Percentiles rank a stretch among this genome's conserved stretches.
These are phyloP conservation scores for Antrodiella citrinella DNA, from an alignment of 768 basidiomycete species.

Conservation along the genomic window DNA sequence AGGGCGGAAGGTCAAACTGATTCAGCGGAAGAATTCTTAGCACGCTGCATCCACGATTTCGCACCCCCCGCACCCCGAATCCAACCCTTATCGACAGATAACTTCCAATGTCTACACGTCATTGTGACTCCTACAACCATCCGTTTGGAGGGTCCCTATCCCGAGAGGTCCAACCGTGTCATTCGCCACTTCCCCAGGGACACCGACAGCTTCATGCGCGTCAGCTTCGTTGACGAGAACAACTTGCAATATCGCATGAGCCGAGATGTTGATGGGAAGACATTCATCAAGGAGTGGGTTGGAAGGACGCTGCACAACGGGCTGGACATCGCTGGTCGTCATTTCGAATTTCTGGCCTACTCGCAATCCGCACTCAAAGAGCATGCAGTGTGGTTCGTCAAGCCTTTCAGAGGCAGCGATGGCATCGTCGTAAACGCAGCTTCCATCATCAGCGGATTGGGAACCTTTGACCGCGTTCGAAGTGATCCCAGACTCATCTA, in stretches of 20 bases:
- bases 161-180: slow-evolving; percentile 55
- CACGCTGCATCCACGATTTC: slow-evolving; percentile 22
- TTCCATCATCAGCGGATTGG: slow-evolving; percentile 46
- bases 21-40: slow-evolving; percentile 10
- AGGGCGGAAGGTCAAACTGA: not conserved
- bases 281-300: slow-evolving; percentile 41
- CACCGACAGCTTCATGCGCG: slow-evolving; percentile 52
- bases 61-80: slow-evolving; percentile 8
- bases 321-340: slow-evolving; percentile 42
- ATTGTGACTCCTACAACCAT: slow-evolving; percentile 49
- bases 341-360: slow-evolving; percentile 61
- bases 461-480: slow-evolving; percentile 39
- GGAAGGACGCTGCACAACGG: slow-evolving; percentile 37
- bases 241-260: slow-evolving; percentile 45
- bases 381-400: slow-evolving; percentile 56
- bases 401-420: slow-evolving; percentile 34
- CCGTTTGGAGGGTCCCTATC: slow-evolving; percentile 43
- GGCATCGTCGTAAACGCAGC: slow-evolving; percentile 27
- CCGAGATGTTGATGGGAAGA: slow-evolving; percentile 45
- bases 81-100: slow-evolving; percentile 15
- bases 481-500: slow-evolving; percentile 36
- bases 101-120: slow-evolving; percentile 39
- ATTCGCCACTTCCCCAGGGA: slow-evolving; percentile 42
- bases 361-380: slow-evolving; percentile 64
- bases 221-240: slow-evolving; percentile 56